Percentiles rank a stretch among this genome's conserved stretches.
Evolutionary conservation across 148 eudicot genomes (phyloP).

Genomic region (Chenopodium suecicum): DNA sequence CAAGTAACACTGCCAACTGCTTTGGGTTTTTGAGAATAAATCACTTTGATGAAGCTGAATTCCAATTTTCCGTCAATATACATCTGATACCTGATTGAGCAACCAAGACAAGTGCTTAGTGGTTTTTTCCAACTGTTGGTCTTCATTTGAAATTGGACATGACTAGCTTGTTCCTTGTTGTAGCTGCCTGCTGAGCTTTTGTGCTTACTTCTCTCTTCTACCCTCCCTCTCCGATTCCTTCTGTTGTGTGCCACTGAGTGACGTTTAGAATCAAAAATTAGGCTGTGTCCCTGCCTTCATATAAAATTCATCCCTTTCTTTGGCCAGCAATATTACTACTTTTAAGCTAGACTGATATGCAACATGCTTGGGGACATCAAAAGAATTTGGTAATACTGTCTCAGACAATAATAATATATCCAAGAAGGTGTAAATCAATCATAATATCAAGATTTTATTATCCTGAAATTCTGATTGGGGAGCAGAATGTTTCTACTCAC

Average conservation of each 20-base stretch:
- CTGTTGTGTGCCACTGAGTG: not conserved
- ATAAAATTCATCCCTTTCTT: too few species aligned
- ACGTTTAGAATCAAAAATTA: too few species aligned
- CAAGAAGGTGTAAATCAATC: not conserved
- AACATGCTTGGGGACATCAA: too few species aligned
- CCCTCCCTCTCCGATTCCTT: not conserved
- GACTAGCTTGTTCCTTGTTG: not conserved
- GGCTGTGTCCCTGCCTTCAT: too few species aligned
- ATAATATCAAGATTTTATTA: not conserved
- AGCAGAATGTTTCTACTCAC: not conserved
- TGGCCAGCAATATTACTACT: too few species aligned
- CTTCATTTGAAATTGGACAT: not conserved
- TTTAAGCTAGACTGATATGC: too few species aligned
- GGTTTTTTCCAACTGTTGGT: not conserved
- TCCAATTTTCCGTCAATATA: too few species aligned
- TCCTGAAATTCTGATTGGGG: not conserved
- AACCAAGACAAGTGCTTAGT: not conserved
- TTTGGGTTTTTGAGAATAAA: too few species aligned
- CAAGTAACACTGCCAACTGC: too few species aligned
- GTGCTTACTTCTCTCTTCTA: not conserved
- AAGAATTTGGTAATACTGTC: too few species aligned
- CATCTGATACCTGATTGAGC: not conserved
- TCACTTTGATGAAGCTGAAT: too few species aligned
- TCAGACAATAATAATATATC: too few species aligned
- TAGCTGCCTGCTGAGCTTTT: not conserved